These are phyloP conservation scores for Borealophlyctis nickersoniae DNA, from an alignment of 192 early-diverging fungal species.

Conservation along the genomic window DNA sequence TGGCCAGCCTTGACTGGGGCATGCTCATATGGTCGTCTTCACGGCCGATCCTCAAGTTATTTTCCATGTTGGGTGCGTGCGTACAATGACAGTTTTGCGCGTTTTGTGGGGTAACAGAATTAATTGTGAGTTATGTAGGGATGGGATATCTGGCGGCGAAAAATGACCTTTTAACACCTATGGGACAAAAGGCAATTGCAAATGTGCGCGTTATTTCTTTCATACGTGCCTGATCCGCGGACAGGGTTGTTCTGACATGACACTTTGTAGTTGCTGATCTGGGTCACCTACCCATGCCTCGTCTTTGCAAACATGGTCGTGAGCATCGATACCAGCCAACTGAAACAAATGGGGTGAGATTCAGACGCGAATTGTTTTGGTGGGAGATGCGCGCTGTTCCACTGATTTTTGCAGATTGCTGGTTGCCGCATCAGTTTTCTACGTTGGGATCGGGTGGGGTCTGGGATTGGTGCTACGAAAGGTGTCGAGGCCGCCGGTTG, in stretches of 20 bases:
- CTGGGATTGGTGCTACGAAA: slow-evolving; percentile 13
- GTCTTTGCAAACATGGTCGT: slow-evolving; percentile 30
- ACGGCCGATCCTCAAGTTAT: slow-evolving; percentile 7
- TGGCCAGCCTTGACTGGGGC: neutral
- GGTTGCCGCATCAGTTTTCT: neutral
- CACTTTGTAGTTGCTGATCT: slow-evolving; percentile 35
- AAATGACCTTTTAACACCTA: neutral
- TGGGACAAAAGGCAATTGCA: neutral
- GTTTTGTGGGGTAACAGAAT: neutral
- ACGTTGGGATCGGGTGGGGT: slow-evolving; percentile 7
- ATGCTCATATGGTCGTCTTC: slow-evolving; percentile 1
- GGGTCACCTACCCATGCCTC: slow-evolving; percentile 30
- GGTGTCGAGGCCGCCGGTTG: slow-evolving; percentile 11
- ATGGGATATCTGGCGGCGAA: neutral
- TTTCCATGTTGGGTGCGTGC: slow-evolving; percentile 2
- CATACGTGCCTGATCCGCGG: no score
- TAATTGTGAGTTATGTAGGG: neutral
- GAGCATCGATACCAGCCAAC: slow-evolving; percentile 18
- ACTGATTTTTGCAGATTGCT: neutral
- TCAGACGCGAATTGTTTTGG: neutral
- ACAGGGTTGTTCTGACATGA: no score
- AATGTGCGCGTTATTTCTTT: no score
- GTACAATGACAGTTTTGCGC: no score
- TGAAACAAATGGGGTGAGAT: slow-evolving; percentile 15
- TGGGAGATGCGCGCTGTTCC: neutral